Evolutionary conservation across 768 basidiomycete genomes (phyloP), one percentile per base, ranked within the genome.

Genomic region (Coprinopsis marcescibilis): DNA sequence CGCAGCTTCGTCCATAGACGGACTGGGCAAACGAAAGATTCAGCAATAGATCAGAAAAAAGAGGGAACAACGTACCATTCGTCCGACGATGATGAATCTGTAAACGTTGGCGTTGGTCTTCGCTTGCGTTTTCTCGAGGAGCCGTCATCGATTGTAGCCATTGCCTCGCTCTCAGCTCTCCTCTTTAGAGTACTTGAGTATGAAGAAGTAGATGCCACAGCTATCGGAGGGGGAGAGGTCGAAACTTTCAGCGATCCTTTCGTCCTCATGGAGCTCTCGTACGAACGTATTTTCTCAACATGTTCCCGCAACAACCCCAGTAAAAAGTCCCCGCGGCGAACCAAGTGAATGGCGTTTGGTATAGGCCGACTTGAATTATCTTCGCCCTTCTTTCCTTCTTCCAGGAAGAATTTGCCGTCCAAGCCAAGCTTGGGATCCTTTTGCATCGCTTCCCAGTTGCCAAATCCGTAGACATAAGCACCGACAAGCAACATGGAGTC

Each of bases 261-360:
- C 56, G 69, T 81, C 58, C 83, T 78, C 54, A 89, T 71, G 53
- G 84, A 85, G 60, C 76, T 83, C 71, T 90, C 88, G 60, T 89
- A 89, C 62, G 87, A 86, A 64, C 85, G 85, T 65, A 92, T 69
- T 75, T 89, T 90, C 72, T 92, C 91, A 58, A 89, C 83, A 66
- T 91, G 83, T 65, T 94, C 92, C 43, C 83, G 81, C 57, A 95
- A 69, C 52, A 90, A 72, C 49, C 86, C 72, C 51, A 92, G 72
- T 49, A 98, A 78, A 67, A 93, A 99, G 65, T 98, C 96, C 30
- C 94, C 95, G 44, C 96, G 80, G 42, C 96, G 86, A 33, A 98
- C 95, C 39, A 99, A 85, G 66, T 99, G 96, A 51, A 99, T 97
- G 24, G 96, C 91, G 58, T 94, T 96, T 27, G 96, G 96, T 56